Base-by-base conservation (phyloP, 2,329 filamentous ascomycete species). In the Phaeoacremonium minimum region DNA sequence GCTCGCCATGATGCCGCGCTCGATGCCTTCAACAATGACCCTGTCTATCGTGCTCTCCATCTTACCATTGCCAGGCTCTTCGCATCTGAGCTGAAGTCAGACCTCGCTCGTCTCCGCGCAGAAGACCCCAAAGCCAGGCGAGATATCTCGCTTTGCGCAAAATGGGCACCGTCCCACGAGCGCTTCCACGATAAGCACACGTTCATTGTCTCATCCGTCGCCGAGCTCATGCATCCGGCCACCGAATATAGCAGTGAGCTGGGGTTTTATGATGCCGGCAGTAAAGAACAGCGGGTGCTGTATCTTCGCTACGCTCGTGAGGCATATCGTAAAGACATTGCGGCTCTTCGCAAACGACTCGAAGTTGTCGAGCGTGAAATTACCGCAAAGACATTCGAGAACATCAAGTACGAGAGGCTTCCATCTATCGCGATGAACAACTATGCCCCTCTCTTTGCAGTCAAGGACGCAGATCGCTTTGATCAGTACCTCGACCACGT, bases 171-270 rank as follows among this genome's bases (percentile, higher is more conserved):
- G 2, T 68, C 69, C 0, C 63, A 69, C 14, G 66, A 67, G 20
- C 64, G 61, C 26, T 75, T 75, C 44, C 75, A 80, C 45, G 77
- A 81, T 52, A 68, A 69, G 43, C 69, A 77, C 42, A 80, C 77
- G 3, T 69, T 71, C 44, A 64, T 81, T 41, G 63, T 71, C 19
- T 73, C 69, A 31, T 67, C 71, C 11, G 79, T 81, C 37, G 70
- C 76, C 5, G 76, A 81, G 52, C 57, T 73, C 11, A 47, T 80
- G 7, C 65, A 71, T 41, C 66, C 71, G 0, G 46, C 52, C 2
- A n/a, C n/a, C n/a, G n/a, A n/a, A n/a, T n/a, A n/a, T n/a, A 46
- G 47, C 1, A 39, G 55, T 1, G 48, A 57, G 16, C 52, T 61
- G 5, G 50, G 52, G 1, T 44, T 57, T 5, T 53, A 57, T 2